Conservation (phyloP, 441 rosid species). For the Erodium trifolium region DNA sequence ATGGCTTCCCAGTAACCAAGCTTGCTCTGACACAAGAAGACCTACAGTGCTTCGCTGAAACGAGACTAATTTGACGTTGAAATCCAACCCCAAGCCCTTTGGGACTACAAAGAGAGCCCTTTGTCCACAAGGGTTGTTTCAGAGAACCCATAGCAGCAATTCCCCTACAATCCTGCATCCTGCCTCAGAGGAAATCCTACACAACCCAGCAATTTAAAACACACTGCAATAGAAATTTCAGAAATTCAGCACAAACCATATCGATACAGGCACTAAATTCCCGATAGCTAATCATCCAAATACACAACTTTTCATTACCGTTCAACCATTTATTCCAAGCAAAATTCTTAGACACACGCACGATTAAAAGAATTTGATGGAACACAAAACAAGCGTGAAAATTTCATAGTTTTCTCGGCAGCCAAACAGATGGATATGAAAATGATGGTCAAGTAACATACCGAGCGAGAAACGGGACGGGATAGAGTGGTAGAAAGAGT, state of each 20-base stretch:
- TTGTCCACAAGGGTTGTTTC: conserved; percentile 1
- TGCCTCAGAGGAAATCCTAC: background rate
- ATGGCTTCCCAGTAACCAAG: conserved; percentile 20
- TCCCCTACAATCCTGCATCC: conserved; percentile 1
- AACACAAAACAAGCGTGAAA: background rate
- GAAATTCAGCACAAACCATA: background rate
- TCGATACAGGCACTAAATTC: background rate
- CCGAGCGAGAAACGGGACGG: background rate
- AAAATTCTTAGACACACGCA: too few species aligned
- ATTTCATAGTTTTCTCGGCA: background rate
- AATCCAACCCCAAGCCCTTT: conserved; percentile 15
- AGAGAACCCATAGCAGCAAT: background rate
- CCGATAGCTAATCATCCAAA: background rate
- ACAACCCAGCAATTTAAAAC: background rate
- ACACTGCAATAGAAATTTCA: background rate
- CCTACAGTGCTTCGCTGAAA: conserved; percentile 29
- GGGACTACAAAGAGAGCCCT: background rate
- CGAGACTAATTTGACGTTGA: conserved; percentile 36
- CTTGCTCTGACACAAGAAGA: conserved; percentile 35
- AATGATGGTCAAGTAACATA: background rate
- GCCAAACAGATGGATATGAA: background rate
- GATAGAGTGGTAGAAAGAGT: background rate
- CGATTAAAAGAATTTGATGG: too few species aligned
- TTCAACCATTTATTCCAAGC: too few species aligned
- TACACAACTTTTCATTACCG: background rate